A percentile compares a stretch with the other conserved stretches of the same genome.
These are phyloP conservation scores for Posidonia oceanica DNA, from an alignment of 116 monocot species.

Conservation along the genomic window DNA sequence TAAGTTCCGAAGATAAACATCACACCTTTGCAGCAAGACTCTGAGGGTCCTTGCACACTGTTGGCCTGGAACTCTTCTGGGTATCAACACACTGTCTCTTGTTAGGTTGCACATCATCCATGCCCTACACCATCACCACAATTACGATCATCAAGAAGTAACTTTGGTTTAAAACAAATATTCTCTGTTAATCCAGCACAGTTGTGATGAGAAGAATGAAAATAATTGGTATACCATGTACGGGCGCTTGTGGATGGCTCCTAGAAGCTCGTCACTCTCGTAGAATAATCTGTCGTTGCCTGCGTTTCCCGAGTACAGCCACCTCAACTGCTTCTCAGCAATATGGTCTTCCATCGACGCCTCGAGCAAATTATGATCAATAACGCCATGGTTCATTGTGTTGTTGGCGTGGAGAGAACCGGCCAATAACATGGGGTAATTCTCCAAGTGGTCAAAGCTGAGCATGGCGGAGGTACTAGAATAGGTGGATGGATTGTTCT, in stretches of 20 bases:
- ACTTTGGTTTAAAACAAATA: neutral
- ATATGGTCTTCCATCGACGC: constrained; percentile 7
- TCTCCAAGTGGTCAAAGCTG: constrained; percentile 10
- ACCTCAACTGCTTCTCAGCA: constrained; percentile 25
- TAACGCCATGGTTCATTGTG: neutral
- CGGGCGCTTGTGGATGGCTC: constrained; percentile 19
- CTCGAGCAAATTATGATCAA: neutral
- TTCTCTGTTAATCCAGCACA: neutral
- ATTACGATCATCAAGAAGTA: neutral
- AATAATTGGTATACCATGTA: constrained; percentile 17
- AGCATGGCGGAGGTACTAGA: constrained; percentile 9
- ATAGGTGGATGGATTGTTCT: neutral
- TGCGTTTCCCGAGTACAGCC: constrained; percentile 12
- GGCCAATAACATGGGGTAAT: neutral
- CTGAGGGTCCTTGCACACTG: constrained; percentile 68
- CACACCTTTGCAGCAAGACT: constrained; percentile 86
- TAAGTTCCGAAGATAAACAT: neutral
- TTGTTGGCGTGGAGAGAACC: neutral
- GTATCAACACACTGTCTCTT: constrained; percentile 44
- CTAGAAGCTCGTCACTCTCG: constrained; percentile 6
- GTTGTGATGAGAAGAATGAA: neutral
- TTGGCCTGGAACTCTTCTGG: constrained; percentile 25
- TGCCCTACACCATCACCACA: neutral
- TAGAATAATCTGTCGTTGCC: neutral
- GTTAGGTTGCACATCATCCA: constrained; percentile 23